Conservation (phyloP, 148 eudicot species). For the Silene latifolia region DNA sequence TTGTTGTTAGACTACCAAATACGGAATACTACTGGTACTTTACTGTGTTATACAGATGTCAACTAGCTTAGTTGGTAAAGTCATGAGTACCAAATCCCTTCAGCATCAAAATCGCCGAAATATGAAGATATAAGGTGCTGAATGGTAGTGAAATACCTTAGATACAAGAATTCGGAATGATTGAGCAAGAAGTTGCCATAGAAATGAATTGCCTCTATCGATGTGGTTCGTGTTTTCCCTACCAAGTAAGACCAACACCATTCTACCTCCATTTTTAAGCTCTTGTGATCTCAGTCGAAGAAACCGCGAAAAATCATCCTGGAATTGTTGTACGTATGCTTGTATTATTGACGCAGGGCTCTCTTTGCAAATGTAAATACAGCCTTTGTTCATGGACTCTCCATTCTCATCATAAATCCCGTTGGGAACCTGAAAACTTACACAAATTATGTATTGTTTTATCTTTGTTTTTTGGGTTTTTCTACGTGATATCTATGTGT, state of each 20-base stretch:
- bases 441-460: neutral
- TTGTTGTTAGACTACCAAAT: too few relatives aligned
- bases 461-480: neutral
- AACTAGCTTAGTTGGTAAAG: too few relatives aligned
- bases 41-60: too few relatives aligned
- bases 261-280: conserved; percentile 50
- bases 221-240: conserved; percentile 47
- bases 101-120: too few relatives aligned
- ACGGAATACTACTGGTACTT: too few relatives aligned
- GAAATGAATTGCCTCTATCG: conserved; percentile 66
- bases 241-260: conserved; percentile 74
- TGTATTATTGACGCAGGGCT: conserved; percentile 45
- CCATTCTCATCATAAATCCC: conserved; percentile 59
- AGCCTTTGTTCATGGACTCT: conserved; percentile 55
- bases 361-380: conserved; percentile 62
- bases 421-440: conserved; percentile 50
- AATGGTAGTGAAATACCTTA: conserved; percentile 36
- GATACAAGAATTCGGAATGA: conserved; percentile 48
- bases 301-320: conserved; percentile 61
- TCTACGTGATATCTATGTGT: too few relatives aligned
- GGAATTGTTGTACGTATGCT: conserved; percentile 64
- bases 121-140: too few relatives aligned
- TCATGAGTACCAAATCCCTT: too few relatives aligned
- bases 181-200: conserved; percentile 72
- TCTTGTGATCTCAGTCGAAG: conserved; percentile 62